phyloP scores from a whole-genome alignment of 495 filamentous ascomycete genomes.

The Tetracladium setigerum region DNA sequence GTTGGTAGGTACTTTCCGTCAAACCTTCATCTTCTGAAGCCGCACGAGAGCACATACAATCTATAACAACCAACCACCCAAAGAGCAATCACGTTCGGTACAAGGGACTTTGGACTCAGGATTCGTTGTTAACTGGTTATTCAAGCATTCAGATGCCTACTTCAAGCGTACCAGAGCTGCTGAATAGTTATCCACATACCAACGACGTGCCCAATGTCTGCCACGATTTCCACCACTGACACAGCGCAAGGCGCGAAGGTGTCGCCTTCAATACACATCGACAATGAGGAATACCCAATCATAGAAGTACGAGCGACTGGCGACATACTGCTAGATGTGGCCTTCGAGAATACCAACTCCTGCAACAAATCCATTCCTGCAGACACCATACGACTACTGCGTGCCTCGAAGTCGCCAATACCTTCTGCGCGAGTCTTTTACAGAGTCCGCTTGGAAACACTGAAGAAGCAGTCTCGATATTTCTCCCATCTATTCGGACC shows the following conservation, averaged over 20 bases:
- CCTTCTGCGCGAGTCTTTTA: constrained; percentile 22
- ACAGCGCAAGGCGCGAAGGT: neutral
- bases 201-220: constrained; percentile 4
- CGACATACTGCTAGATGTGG: constrained; percentile 47
- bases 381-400: constrained; percentile 14
- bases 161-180: neutral
- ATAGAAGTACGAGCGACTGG: constrained; percentile 41
- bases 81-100: too few species aligned
- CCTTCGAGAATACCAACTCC: constrained; percentile 35
- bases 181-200: neutral
- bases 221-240: neutral
- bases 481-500: constrained; percentile 48
- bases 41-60: neutral
- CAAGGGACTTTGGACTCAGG: too few species aligned
- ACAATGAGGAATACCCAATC: constrained; percentile 11
- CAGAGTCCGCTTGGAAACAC: constrained; percentile 27
- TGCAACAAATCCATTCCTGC: constrained; percentile 18
- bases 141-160: constrained; percentile 3
- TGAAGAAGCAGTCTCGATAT: constrained; percentile 47
- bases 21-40: neutral
- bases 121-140: too few species aligned
- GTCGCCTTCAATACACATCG: constrained; percentile 4
- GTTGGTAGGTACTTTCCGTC: too few species aligned
- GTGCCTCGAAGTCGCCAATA: constrained; percentile 16
- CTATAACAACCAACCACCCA: too few species aligned